Evolutionary conservation across 441 rosid genomes (phyloP), one percentile per base, ranked within the genome.

Genomic region (Corymbia citriodora): DNA sequence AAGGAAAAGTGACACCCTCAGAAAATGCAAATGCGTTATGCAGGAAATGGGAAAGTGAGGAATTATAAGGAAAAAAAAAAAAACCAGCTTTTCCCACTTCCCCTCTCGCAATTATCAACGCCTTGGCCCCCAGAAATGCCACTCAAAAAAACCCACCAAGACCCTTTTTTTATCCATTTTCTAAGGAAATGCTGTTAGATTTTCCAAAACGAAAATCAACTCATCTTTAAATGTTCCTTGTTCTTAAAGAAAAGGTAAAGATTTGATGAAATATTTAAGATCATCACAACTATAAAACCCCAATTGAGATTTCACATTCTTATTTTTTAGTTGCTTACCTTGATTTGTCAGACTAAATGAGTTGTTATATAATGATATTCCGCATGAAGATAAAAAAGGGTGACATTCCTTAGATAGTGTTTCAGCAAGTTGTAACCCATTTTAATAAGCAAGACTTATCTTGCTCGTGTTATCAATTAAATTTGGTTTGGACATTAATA

Each of bases 31-130:
- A 40, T 45, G 85, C 15, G 85, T 12, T 59, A 12, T 7, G 85
- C 85, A 48, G 85, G 85, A 40, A 74, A 74, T 74, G 85, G 85
- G 85, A 74, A 74, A 74, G 85, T 74, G 52, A 74, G 85, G 52
- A 40, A 74, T 74, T 31, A 29, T 13, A 1, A 29, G 6, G 14
- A 27, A 63, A 63, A 55, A 55, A 0, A 3, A 18, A 68, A 8
- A 8, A 16, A 12, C 85, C 85, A 21, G 85, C 85, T 74, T 74
- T 74, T 48, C 50, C 29, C 48, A 70, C 81, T 70, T 33, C 50
- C 7, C 45, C 15, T 15, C 81, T 33, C 36, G 17, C 81, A 6
- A 74, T 74, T 11, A 13, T 40, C 85, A 23, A 18, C 50, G 25
- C 49, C n/a, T 74, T 74, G 17, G 52, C 83, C 83, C 83, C 83